A percentile compares a stretch with the other conserved stretches of the same genome.
These are phyloP conservation scores for Eremothecium coryli DNA, from an alignment of 1,139 yeast genomes.

Conservation along the genomic window DNA sequence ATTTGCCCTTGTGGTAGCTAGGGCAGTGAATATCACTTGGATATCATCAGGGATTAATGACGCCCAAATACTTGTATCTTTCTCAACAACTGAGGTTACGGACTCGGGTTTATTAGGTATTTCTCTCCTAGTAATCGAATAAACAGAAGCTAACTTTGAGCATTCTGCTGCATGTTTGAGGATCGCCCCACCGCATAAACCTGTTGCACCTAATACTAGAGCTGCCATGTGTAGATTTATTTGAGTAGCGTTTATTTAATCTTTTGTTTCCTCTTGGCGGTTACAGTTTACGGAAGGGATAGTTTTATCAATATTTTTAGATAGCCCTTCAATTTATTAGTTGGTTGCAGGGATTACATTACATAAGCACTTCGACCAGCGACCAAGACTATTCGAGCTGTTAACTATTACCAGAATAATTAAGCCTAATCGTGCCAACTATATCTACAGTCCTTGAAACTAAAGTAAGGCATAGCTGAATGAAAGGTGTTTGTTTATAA, in stretches of 20 bases:
- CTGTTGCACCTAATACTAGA: slow-evolving; percentile 49
- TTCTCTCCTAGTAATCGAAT: slow-evolving; percentile 41
- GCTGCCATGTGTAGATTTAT: slow-evolving; percentile 12
- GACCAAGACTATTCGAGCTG: too few species aligned
- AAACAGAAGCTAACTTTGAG: slow-evolving; percentile 31
- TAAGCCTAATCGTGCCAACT: too few species aligned
- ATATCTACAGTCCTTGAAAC: too few species aligned
- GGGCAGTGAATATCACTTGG: slow-evolving; percentile 44
- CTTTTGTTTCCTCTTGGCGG: too few species aligned
- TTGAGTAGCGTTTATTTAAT: not conserved
- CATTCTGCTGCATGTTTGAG: slow-evolving; percentile 35
- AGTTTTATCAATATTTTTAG: too few species aligned
- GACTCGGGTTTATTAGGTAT: slow-evolving; percentile 14
- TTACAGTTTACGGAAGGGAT: too few species aligned
- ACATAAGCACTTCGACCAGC: too few species aligned
- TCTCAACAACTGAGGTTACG: slow-evolving; percentile 31
- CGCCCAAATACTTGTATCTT: slow-evolving; percentile 39
- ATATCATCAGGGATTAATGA: slow-evolving; percentile 18
- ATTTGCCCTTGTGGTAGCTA: slow-evolving; percentile 65
- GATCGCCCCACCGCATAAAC: slow-evolving; percentile 46
- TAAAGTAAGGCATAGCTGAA: too few species aligned
- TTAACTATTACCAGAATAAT: too few species aligned
- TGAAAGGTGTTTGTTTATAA: too few species aligned
- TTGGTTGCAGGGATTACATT: too few species aligned
- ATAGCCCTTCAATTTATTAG: too few species aligned